Evolutionary conservation across 2,329 filamentous ascomycete species (phyloP), one percentile per base, ranked within the genome.

Genomic region (Orbilia oligospora): DNA sequence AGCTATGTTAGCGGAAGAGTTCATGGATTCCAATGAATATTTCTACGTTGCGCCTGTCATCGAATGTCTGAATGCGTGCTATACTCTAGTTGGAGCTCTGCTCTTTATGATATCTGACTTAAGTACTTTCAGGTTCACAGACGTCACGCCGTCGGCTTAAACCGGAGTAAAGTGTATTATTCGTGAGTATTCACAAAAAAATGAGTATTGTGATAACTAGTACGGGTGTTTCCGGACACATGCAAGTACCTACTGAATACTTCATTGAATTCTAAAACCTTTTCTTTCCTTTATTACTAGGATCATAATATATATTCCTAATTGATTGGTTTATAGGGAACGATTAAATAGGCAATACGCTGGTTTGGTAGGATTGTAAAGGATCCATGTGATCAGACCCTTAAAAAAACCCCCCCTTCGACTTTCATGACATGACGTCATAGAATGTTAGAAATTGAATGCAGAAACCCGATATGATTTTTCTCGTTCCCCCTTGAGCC

Each of bases 351-450:
- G 38, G 38, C 12, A 10, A 20, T 55, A 33, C 16, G 20, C 33
- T 55, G 22, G 18, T 16, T 46, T 22, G 22, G 9, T 33, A 18
- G 24, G 24, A 8, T 27, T 51, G 12, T 3, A 22, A 16, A 41
- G 10, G 53, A 41, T 10, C 38, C 64, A 68, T 75, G 63, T 63
- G 49, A 75, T 53, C 53, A 41, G 63, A 68, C 71, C 51, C 71
- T 38, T 51, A n/a, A n/a, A n/a, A n/a, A n/a, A n/a, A n/a, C 36
- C 8, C 36, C 8, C 9, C 5, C 36, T 38, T 38, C 12, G 36
- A 9, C 8, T 5, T 36, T 64, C 53, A 36, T 27, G 71, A 75
- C 55, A 75, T 75, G 71, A 75, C 38, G 71, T 75, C 71, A 75
- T 63, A 12, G 33, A 36, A 36, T 36, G 33, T 9, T 12, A 5